Base-by-base conservation (phyloP, 2,329 filamentous ascomycete species). In the Dactylonectria estremocensis region DNA sequence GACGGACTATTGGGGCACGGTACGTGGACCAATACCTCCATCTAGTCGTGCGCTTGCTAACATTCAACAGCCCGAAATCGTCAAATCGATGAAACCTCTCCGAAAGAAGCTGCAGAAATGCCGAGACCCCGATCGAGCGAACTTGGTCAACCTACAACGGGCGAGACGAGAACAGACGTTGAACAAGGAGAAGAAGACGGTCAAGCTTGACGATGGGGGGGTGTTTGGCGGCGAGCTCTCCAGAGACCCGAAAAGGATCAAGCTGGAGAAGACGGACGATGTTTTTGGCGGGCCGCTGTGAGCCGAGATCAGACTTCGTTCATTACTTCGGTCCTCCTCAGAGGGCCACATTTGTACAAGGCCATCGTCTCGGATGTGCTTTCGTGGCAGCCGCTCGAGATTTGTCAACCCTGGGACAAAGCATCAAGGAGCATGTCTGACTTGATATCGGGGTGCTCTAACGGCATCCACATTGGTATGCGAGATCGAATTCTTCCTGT, bases 91-190 rank as follows among this genome's bases (percentile, higher is more conserved):
- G 72, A 88, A 88, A 48, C 86, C 87, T 0, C 80, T 94, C 13
- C 86, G 90, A 16, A 90, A 87, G 80, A 95, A 94, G 77, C 83
- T 95, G n/a, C 89, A 88, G 67, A 89, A 87, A 73, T 95, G 93
- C 73, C 86, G 91, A 64, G 93, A 95, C 74, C 92, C 93, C 0
- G 91, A 93, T 72, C 89, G 93, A 63, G 89, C 88, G 49, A 92
- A 95, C 78, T 80, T 95, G 3, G 90, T 94, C 18, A 90, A 90
- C 54, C 81, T 93, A 57, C 91, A 93, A 74, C 87, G 87, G 69
- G 88, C 89, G 20, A 87, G 91, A 73, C 89, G 89, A 54, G 88
- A 90, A 73, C 83, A 86, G 66, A 81, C 81, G 1, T 80, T 82
- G 50, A 82, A 81, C 59, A 82, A 82, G 43, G 83, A 82, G 72